phyloP scores from a whole-genome alignment of 2,329 filamentous ascomycete genomes.

The Didymella glomerata region DNA sequence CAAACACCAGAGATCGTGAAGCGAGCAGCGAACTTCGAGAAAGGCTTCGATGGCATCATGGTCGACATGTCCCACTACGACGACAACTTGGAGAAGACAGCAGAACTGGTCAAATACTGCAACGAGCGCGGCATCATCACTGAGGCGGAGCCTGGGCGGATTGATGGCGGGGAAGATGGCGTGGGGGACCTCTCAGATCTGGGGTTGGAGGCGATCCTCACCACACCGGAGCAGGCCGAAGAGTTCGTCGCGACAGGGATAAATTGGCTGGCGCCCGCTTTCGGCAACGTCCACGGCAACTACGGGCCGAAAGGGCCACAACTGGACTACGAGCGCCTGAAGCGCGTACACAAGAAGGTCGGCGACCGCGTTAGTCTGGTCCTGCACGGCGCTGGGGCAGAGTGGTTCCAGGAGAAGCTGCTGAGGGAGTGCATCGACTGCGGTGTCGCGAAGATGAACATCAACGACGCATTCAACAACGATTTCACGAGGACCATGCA shows the following conservation, averaged over 20 bases:
- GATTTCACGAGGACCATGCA: constrained; percentile 58
- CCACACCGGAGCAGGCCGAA: constrained; percentile 72
- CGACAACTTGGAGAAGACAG: constrained; percentile 72
- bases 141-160: constrained; percentile 75
- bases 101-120: constrained; percentile 69
- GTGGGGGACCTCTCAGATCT: constrained; percentile 70
- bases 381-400: constrained; percentile 65
- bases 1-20: constrained; percentile 70
- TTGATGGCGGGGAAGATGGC: constrained; percentile 78
- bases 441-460: constrained; percentile 66
- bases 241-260: constrained; percentile 77
- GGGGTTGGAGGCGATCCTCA: constrained; percentile 67
- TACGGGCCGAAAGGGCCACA: constrained; percentile 71
- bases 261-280: constrained; percentile 76
- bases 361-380: constrained; percentile 62
- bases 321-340: constrained; percentile 45
- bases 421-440: constrained; percentile 63
- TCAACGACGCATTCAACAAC: constrained; percentile 67
- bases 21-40: constrained; percentile 61
- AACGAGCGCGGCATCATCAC: constrained; percentile 71
- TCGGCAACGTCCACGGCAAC: constrained; percentile 79
- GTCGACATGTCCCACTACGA: constrained; percentile 78
- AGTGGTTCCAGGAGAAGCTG: constrained; percentile 61
- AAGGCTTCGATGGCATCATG: constrained; percentile 49
- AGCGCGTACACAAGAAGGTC: constrained; percentile 59